Evolutionary conservation across 1,284 basidiomycete species (phyloP).

Genomic region (Kwoniella shivajii): DNA sequence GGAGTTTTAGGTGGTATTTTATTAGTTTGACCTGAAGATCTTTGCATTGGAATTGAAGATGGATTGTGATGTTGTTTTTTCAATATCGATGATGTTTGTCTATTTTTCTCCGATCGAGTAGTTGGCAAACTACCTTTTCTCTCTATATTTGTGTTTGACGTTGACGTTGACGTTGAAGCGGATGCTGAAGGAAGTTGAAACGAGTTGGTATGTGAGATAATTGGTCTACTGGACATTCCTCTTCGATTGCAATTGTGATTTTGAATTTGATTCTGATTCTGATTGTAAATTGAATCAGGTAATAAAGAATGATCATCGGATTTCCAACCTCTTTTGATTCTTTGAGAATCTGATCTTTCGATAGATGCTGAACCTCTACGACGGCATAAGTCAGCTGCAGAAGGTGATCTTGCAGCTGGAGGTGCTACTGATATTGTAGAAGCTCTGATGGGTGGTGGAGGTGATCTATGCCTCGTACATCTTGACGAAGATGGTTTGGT

Average conservation of each 20-base stretch:
- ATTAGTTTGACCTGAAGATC: constrained; percentile 6
- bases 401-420: constrained; percentile 35
- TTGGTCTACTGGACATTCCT: constrained; percentile 1
- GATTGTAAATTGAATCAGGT: neutral
- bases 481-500: constrained; percentile 15
- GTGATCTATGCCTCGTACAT: constrained; percentile 33
- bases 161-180: neutral
- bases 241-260: too few species aligned
- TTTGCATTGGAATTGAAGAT: constrained; percentile 8
- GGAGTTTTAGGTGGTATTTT: constrained; percentile 2
- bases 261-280: too few species aligned
- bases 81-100: constrained; percentile 11
- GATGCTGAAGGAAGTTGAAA: constrained; percentile 13
- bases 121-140: neutral
- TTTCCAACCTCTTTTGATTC: constrained; percentile 17
- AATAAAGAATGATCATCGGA: constrained; percentile 21
- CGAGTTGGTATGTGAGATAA: neutral
- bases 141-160: neutral
- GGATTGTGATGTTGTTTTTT: neutral
- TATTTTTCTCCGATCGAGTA: neutral
- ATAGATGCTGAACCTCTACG: constrained; percentile 16
- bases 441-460: constrained; percentile 26
- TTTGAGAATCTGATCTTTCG: neutral
- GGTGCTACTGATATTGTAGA: too few species aligned
- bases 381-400: constrained; percentile 33